Conservation (phyloP, 495 filamentous ascomycete genomes). For the Choiromyces venosus region DNA sequence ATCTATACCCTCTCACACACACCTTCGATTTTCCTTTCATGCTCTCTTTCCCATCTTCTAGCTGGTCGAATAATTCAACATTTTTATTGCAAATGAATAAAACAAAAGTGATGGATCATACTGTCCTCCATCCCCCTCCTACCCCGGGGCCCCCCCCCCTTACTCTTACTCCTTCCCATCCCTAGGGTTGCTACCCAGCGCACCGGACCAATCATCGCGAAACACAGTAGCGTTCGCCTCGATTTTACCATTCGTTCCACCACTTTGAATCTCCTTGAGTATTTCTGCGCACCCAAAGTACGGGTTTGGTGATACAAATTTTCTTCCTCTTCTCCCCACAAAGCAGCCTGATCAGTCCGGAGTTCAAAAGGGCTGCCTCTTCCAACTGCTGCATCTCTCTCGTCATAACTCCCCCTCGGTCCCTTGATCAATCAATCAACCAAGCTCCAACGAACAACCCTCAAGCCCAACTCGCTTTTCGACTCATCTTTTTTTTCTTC, state of each 20-base stretch:
- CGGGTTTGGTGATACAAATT: constrained; percentile 29
- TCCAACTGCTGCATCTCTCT: constrained; percentile 15
- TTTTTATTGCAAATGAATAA: background rate
- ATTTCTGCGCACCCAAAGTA: constrained; percentile 26
- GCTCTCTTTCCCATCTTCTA: background rate
- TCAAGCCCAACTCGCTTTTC: background rate
- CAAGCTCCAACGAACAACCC: background rate
- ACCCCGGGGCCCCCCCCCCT: too few species aligned
- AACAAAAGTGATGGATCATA: constrained; percentile 1
- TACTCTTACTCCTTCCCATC: background rate
- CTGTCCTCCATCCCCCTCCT: background rate
- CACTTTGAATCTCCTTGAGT: constrained; percentile 14
- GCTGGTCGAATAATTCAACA: background rate
- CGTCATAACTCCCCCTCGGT: background rate
- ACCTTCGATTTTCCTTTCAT: background rate
- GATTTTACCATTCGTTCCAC: constrained; percentile 15
- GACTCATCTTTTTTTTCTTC: background rate
- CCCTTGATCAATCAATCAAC: background rate
- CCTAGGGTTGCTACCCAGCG: background rate
- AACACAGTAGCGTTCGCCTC: constrained; percentile 25
- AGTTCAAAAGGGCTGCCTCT: constrained; percentile 27
- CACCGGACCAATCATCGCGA: constrained; percentile 11
- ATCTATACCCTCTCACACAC: background rate
- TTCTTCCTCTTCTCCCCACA: background rate
- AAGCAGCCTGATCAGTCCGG: constrained; percentile 18